Evolutionary conservation across 768 basidiomycete species (phyloP), one percentile per base, ranked within the genome.

Genomic region (Mrakia blollopis): DNA sequence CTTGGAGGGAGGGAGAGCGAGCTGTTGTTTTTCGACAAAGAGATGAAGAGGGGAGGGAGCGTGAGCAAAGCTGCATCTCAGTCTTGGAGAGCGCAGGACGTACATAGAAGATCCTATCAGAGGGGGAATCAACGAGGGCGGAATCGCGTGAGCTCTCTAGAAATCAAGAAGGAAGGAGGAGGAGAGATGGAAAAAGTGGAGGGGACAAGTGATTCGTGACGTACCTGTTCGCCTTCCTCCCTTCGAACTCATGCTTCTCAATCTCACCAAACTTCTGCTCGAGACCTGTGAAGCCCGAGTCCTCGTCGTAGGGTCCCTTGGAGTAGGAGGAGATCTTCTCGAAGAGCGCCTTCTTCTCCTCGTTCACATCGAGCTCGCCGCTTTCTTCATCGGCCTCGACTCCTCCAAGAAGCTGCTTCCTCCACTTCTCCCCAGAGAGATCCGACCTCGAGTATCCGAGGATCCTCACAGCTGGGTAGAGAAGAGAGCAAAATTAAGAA

Each of bases 401-500:
- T 4, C 79, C 79, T 7, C 77, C 74, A 25, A 76, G 73, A 30
- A 80, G 37, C 28, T 77, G 74, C 28, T 73, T 74, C 37, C 72
- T 68, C 54, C 75, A 80, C 50, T 80, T 73, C 35, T 78, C 72
- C 10, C 44, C 47, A n/a, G 77, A 73, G 67, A 78, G 39, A 23
- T 80, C 77, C 7, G 75, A 77, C 30, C 79, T 65, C 6, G 79
- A 78, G 74, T 80, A 80, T 6, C 79, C 79, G 57, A 80, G 62
- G 62, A 80, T 80, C 37, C 78, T 74, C 39, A 75, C 77, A 39
- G 76, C 74, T 52, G 47, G 2, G n/a, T 21, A 16, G 32, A 18
- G 18, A 21, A 28, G 44, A 41, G 68, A 69, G 35, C 35, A 69
- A 44, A 41, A 44, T 7, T 8, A 21, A 72, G 79, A 9, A 74